A percentile compares a stretch with the other conserved stretches of the same genome.
phyloP scores from a whole-genome alignment of 2,329 filamentous ascomycete species.

The Monilinia aucupariae region DNA sequence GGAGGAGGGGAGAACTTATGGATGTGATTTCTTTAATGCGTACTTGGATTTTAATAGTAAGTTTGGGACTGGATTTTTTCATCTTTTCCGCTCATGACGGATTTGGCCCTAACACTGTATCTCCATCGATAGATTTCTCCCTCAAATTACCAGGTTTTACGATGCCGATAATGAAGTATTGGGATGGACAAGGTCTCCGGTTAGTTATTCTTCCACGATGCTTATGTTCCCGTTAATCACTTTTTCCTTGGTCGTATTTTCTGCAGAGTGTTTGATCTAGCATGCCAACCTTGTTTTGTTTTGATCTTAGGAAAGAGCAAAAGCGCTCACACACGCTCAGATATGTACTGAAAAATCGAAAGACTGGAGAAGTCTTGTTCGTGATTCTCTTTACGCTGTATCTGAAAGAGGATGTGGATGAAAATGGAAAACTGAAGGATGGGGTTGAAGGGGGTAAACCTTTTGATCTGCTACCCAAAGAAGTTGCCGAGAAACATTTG shows the following conservation, averaged over 20 bases:
- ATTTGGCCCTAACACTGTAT: not conserved
- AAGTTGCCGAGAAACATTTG: conserved; percentile 20
- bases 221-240: not conserved
- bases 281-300: conserved; percentile 18
- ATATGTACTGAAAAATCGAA: conserved; percentile 82
- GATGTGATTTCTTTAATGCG: conserved; percentile 78
- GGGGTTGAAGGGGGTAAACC: conserved; percentile 33
- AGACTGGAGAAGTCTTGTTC: conserved; percentile 69
- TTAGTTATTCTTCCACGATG: conserved; percentile 40
- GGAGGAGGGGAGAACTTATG: conserved; percentile 56
- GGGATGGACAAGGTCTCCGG: conserved; percentile 73
- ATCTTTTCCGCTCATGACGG: not conserved
- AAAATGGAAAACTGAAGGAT: conserved; percentile 50
- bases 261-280: conserved; percentile 5
- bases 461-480: conserved; percentile 21
- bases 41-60: conserved; percentile 79
- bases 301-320: conserved; percentile 30
- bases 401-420: conserved; percentile 58
- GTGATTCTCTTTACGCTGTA: conserved; percentile 77
- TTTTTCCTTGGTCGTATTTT: not conserved
- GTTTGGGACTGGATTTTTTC: conserved; percentile 18
- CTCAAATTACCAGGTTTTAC: conserved; percentile 68
- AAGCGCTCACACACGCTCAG: conserved; percentile 75
- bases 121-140: conserved; percentile 51
- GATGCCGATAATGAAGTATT: conserved; percentile 68